phyloP scores from a whole-genome alignment of 2,329 filamentous ascomycete genomes.

The Emmonsiellopsis sp. region DNA sequence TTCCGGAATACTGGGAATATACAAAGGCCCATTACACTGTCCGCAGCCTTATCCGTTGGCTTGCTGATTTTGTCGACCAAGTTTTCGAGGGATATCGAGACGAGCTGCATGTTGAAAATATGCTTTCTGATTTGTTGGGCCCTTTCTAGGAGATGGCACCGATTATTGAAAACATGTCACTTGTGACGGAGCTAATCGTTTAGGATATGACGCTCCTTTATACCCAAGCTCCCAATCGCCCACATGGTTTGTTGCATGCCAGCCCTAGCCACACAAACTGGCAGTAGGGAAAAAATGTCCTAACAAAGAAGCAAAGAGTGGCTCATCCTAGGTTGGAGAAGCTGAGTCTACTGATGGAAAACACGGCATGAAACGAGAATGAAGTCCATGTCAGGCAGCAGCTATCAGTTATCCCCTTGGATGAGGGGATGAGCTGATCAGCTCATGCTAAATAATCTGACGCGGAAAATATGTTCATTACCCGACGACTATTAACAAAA shows the following conservation, averaged over 20 bases:
- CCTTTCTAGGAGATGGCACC: constrained; percentile 4
- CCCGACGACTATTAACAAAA: not conserved
- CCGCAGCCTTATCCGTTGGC: constrained; percentile 7
- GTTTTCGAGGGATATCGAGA: constrained; percentile 12
- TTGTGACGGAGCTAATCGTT: constrained; percentile 4
- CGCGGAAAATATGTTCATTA: not conserved
- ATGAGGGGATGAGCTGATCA: not conserved
- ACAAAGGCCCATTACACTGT: constrained; percentile 16
- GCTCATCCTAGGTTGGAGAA: not conserved
- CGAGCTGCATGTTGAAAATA: constrained; percentile 11
- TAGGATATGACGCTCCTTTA: constrained; percentile 4
- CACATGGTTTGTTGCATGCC: constrained; percentile 7
- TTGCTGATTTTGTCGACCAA: constrained; percentile 11
- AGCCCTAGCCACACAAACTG: not conserved
- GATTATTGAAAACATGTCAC: too few species aligned
- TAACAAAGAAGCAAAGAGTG: constrained; percentile 5
- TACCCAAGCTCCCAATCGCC: constrained; percentile 8
- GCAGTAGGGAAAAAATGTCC: constrained; percentile 7
- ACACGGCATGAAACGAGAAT: too few species aligned
- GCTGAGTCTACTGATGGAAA: too few species aligned
- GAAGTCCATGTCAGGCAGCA: too few species aligned
- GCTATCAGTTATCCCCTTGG: too few species aligned
- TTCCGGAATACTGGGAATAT: constrained; percentile 24
- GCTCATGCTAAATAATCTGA: not conserved
- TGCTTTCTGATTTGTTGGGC: constrained; percentile 10